Base-by-base conservation (phyloP, 257 asterid species). In the Solanum arcanum region DNA sequence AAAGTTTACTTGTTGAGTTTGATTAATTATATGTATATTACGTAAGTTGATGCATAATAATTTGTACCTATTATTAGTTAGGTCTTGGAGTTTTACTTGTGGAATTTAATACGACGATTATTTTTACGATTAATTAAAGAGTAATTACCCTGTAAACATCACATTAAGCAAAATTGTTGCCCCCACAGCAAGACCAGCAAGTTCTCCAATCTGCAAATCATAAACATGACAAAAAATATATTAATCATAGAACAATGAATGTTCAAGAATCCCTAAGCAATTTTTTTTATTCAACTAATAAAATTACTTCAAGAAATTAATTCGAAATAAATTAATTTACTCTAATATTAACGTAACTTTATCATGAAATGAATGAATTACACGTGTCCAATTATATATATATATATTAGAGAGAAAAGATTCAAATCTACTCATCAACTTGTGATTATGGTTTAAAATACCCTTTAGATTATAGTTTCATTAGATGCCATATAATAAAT, bases 101-200 rank as follows among this genome's bases (percentile, higher is more conserved):
- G 6, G 1, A 66, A 68, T 68, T 68, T 68, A 1, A 68, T 0
- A 31, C 2, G 10, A 31, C 0, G 0, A 16, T 0, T 15, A 68
- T 69, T 29, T 68, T 52, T 49, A 52, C n/a, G 20, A 52, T 52
- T 52, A 52, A 52, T 56, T 56, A 56, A 4, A 56, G 64, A 18
- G n/a, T 56, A 56, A 92, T 23, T 87, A 96, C 99, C 96, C 99
- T 12, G 98, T 96, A 85, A 95, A 90, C 98, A 96, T 95, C 9
- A 95, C 98, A 89, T 96, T 96, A 4, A 95, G 96, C 89, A 95
- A 88, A 84, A 96, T 90, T 84, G 98, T 94, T 83, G 99, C 93
- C 88, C 99, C 99, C 90, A 96, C 93, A 2, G 99, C 99, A 23
- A 96, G 90, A n/a, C 99, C 99, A 31, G 98, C 99, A 75, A 96